Percentiles rank a stretch among this genome's conserved stretches.
phyloP scores from a whole-genome alignment of 2,329 filamentous ascomycete species.

The Amphichorda felina region DNA sequence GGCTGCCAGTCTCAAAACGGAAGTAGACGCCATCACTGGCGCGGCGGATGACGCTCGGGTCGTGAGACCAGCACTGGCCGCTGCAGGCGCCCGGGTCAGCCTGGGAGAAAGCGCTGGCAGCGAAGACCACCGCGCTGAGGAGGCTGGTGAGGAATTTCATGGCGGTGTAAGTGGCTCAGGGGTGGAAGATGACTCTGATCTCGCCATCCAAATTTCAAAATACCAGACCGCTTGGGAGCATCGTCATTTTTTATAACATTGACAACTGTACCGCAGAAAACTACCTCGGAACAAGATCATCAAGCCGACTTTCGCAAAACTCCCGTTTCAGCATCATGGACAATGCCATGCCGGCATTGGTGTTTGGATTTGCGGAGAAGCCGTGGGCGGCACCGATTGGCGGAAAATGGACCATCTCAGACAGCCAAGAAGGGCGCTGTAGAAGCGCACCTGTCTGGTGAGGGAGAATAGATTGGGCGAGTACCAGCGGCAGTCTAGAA shows the following conservation, averaged over 20 bases:
- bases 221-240: too few relatives aligned
- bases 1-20: constrained; percentile 27
- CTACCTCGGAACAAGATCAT: too few relatives aligned
- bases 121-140: background rate
- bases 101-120: constrained; percentile 6
- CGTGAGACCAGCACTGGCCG: constrained; percentile 24
- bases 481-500: too few relatives aligned
- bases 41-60: constrained; percentile 24
- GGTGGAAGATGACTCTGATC: too few relatives aligned
- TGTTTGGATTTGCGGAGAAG: background rate
- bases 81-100: constrained; percentile 22
- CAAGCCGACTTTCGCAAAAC: too few relatives aligned
- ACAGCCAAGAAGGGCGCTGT: background rate
- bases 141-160: background rate
- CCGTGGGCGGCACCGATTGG: background rate
- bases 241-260: too few relatives aligned
- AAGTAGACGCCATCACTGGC: constrained; percentile 26
- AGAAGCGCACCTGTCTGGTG: too few relatives aligned
- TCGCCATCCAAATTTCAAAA: too few relatives aligned
- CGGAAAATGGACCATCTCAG: background rate
- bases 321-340: too few relatives aligned
- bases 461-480: too few relatives aligned
- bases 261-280: too few relatives aligned
- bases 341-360: too few relatives aligned
- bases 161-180: background rate